These are phyloP conservation scores for Coemansia sp. DNA, from an alignment of 192 early-diverging fungal species.

Conservation along the genomic window DNA sequence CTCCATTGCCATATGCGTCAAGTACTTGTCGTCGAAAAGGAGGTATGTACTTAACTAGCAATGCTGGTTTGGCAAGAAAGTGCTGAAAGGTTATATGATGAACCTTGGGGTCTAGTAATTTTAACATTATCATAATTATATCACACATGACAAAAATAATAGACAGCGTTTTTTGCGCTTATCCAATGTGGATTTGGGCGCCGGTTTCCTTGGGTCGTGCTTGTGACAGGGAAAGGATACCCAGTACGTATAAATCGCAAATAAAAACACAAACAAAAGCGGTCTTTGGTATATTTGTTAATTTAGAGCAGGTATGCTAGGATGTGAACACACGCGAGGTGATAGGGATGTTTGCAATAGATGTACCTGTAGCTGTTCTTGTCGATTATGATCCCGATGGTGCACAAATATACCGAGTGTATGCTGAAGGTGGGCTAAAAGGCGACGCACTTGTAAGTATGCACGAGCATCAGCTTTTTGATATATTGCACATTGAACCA, in stretches of 20 bases:
- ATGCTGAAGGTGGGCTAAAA: slow-evolving; percentile 33
- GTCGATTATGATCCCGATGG: slow-evolving; percentile 49
- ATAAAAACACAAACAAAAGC: background rate
- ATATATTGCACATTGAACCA: background rate
- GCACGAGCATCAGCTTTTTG: background rate
- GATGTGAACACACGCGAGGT: slow-evolving; percentile 46
- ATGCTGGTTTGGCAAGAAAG: background rate
- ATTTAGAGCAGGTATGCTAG: slow-evolving; percentile 7
- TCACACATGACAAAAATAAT: no score
- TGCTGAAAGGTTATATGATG: no score
- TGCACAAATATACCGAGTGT: slow-evolving; percentile 46
- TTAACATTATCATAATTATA: no score
- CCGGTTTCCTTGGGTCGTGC: slow-evolving; percentile 25
- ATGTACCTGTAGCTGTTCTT: slow-evolving; percentile 16
- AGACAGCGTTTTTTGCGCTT: slow-evolving; percentile 44
- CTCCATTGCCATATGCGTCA: background rate
- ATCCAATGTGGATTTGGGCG: slow-evolving; percentile 33
- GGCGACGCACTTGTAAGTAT: slow-evolving; percentile 17
- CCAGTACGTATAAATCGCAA: slow-evolving; percentile 26
- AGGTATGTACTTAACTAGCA: slow-evolving; percentile 14
- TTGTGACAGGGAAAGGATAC: slow-evolving; percentile 45
- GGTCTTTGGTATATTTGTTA: background rate
- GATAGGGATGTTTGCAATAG: slow-evolving; percentile 7
- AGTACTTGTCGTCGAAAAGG: slow-evolving; percentile 40
- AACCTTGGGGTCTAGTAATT: no score